Base-by-base conservation (phyloP, 148 eudicot species). In the Camellia granthamiana region DNA sequence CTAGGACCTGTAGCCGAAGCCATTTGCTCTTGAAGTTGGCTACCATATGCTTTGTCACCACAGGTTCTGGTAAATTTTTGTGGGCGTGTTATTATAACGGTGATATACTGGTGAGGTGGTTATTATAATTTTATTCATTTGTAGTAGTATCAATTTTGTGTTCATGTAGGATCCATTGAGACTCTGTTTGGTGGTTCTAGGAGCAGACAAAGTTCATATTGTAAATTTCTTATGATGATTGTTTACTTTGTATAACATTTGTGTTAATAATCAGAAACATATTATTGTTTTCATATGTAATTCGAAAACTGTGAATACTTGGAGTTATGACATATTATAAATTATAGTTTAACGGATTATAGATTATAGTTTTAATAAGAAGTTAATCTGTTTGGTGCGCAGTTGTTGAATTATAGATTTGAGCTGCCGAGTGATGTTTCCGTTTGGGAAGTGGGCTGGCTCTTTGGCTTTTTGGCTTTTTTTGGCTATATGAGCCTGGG, bases 201-300 rank as follows among this genome's bases (percentile, higher is more conserved):
- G 76, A 69, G 67, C 69, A 80, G 72, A 44, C 49, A 12, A 56
- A 77, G 77, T 69, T 61, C 76, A 71, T 69, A 49, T 64, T 80
- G 83, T 81, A 77, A 76, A 81, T 81, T 41, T 65, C 23, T 70
- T 23, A 8, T 49, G 62, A 68, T 61, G 61, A 38, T 81, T 74
- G 30, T 44, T 77, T 77, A n/a, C 49, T 61, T 77, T 61, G 70
- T 30, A 67, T 42, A 77, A 77, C 16, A 69, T 62, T 51, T 56
- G 76, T 75, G 78, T 74, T 56, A 75, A 80, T 80, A 80, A 75
- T 80, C 65, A 52, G 83, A 66, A 75, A 52, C 63, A 56, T 56
- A 42, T 21, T 16, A 56, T 62, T 62, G 7, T 80, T n/a, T 80
- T 58, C 41, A 18, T 55, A 62, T 72, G 49, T 43, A 62, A 63